These are phyloP conservation scores for Taiwanofungus camphoratus DNA, from an alignment of 1,284 basidiomycete species.

Conservation along the genomic window DNA sequence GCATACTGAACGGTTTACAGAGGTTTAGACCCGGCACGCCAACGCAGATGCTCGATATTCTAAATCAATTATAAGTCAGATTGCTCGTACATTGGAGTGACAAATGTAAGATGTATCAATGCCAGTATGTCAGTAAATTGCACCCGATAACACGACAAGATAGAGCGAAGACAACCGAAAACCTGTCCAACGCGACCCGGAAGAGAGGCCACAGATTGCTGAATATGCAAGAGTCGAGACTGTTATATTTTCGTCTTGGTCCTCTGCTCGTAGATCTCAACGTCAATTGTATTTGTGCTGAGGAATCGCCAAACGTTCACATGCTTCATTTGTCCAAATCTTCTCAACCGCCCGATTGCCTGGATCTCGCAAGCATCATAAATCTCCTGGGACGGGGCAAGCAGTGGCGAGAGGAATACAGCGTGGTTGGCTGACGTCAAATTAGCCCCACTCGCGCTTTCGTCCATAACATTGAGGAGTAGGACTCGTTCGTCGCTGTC, in stretches of 20 bases:
- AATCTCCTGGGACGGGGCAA: constrained; percentile 72
- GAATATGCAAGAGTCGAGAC: no score
- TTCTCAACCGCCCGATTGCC: constrained; percentile 82
- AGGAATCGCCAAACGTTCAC: constrained; percentile 82
- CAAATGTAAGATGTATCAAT: no score
- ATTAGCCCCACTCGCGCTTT: constrained; percentile 90
- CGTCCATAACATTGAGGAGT: constrained; percentile 88
- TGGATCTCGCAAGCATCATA: constrained; percentile 88
- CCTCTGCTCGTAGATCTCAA: constrained; percentile 64
- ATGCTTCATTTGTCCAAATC: constrained; percentile 79
- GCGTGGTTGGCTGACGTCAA: constrained; percentile 92
- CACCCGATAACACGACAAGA: no score
- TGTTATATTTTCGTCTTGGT: constrained; percentile 29
- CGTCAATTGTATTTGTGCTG: constrained; percentile 81
- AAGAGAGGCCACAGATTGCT: no score
- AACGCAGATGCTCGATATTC: no score
- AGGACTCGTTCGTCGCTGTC: constrained; percentile 73
- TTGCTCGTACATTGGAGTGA: no score
- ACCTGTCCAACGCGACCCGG: no score
- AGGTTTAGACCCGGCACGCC: no score
- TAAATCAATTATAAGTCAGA: no score
- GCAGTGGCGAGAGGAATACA: constrained; percentile 88
- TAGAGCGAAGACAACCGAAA: no score
- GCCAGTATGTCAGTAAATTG: no score
- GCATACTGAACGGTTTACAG: no score